Evolutionary conservation across 345 rosid genomes (phyloP), one percentile per base, ranked within the genome.

Genomic region (Salix purpurea): DNA sequence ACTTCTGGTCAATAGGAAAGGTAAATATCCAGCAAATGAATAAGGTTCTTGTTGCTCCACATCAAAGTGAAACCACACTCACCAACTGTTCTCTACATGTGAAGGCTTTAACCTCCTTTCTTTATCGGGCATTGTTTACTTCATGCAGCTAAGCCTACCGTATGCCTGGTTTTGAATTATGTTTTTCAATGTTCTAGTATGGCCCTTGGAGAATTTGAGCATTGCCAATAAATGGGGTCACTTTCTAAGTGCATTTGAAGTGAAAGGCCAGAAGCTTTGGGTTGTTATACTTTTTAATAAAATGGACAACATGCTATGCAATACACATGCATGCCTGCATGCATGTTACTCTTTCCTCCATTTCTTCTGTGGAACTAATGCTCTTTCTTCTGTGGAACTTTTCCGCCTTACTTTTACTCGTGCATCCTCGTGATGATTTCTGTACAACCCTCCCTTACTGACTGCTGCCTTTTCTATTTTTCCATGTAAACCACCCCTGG

Each of bases 401-500:
- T 54, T 46, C 30, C 19, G 19, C 23, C 28, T 42, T 39, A 37
- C 54, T 15, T 39, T 68, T 75, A 52, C 18, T 48, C 54, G 2
- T 37, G 72, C 71, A 34, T 65, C n/a, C 79, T 32, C 42, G 14
- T 39, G 32, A 48, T 79, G 65, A 7, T 60, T 56, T 44, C 34
- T 26, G 37, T 69, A n/a, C 73, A 50, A 23, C 72, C 11, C 48
- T 46, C 77, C 46, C 44, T 26, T 76, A 62, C 34, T 46, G 48
- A 60, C 52, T 64, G 60, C 71, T 65, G 56, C 13, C 0, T 44
- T 44, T 44, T 44, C 0, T 13, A 12, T 67, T 30, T 18, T 67
- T 62, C 73, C 42, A 7, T 50, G 13, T 52, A 26, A 74, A 76
- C 34, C 46, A 52, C 52, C 76, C 70, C 34, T 82, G 58, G 28